phyloP scores from a whole-genome alignment of 1,284 basidiomycete species.

The Sporisorium iseilematis-ciliati region DNA sequence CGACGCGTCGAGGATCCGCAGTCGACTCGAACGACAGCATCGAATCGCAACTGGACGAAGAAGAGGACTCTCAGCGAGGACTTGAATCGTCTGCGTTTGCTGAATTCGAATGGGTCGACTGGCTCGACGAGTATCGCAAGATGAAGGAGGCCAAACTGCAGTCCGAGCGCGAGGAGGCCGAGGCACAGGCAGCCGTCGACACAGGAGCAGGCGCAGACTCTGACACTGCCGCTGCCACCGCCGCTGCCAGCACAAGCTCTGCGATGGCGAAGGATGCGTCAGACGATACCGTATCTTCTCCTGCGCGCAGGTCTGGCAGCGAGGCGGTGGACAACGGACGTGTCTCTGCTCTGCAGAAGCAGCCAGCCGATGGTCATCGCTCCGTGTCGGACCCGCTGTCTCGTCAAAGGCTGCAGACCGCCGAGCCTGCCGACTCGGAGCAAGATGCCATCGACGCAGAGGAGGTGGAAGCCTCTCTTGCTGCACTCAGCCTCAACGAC shows the following conservation, averaged over 20 bases:
- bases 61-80: conserved; percentile 36
- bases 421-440: conserved; percentile 22
- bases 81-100: conserved; percentile 42
- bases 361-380: conserved; percentile 36
- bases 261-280: neutral
- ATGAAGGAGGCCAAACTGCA: conserved; percentile 74
- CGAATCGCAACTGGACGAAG: conserved; percentile 50
- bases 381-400: conserved; percentile 51
- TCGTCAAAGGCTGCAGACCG: conserved; percentile 38
- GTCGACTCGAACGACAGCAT: conserved; percentile 52
- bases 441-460: conserved; percentile 43
- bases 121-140: conserved; percentile 74
- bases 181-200: conserved; percentile 42
- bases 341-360: conserved; percentile 36
- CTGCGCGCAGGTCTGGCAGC: conserved; percentile 30
- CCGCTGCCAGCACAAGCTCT: neutral
- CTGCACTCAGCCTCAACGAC: conserved; percentile 35
- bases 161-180: conserved; percentile 67
- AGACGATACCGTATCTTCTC: conserved; percentile 4
- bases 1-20: conserved; percentile 36
- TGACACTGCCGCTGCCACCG: neutral
- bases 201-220: neutral
- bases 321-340: conserved; percentile 34
- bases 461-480: conserved; percentile 44
- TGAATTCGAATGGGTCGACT: conserved; percentile 75